Conservation (phyloP, 441 rosid species). For the Croton setiger region DNA sequence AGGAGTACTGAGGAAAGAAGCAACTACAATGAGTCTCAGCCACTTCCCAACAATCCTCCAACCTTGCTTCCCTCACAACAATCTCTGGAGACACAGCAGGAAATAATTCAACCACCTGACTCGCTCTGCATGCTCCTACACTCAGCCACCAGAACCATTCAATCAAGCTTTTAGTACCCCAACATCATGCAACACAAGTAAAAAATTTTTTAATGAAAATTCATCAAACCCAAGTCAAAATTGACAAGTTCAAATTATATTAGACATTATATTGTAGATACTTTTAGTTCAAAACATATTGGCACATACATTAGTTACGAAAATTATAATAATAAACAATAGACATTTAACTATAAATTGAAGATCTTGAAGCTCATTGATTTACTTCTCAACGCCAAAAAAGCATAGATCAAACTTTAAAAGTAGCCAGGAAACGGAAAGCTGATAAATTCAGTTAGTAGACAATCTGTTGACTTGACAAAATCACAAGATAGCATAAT, state of each 20-base stretch:
- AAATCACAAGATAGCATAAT: background rate
- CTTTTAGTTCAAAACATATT: too few relatives aligned
- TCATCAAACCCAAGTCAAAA: background rate
- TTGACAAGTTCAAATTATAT: background rate
- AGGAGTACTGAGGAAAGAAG: constrained; percentile 76
- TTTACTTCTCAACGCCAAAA: background rate
- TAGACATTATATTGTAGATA: background rate
- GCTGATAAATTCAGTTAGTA: background rate
- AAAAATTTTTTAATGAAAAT: background rate
- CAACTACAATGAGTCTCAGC: constrained; percentile 94
- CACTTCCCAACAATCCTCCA: constrained; percentile 95
- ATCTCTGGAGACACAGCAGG: constrained; percentile 69
- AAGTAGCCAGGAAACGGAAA: background rate
- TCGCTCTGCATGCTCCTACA: constrained; percentile 70
- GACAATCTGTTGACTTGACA: constrained; percentile 6
- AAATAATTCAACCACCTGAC: constrained; percentile 69
- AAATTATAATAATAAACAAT: background rate
- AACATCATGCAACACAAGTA: background rate
- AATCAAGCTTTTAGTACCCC: background rate
- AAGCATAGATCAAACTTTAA: background rate
- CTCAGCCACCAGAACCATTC: constrained; percentile 10
- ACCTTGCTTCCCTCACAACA: constrained; percentile 84
- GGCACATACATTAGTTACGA: background rate
- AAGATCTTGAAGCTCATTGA: constrained; percentile 3
- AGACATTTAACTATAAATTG: background rate